Evolutionary conservation across 2,329 filamentous ascomycete genomes (phyloP).

Genomic region (Sarocladiaceae sp.): DNA sequence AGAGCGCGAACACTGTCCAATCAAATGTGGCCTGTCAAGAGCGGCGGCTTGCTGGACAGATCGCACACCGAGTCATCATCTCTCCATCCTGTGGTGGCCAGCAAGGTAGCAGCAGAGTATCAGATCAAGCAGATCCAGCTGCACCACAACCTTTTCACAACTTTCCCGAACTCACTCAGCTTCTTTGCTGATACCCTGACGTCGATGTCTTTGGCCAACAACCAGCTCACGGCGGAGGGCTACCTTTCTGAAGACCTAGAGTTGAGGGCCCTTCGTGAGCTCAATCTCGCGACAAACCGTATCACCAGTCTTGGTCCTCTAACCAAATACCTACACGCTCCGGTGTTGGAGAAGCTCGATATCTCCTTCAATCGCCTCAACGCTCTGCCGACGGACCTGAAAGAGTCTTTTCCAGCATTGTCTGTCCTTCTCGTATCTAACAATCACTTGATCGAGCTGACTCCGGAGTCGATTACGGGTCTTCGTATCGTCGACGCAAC

Average conservation of each 20-base stretch:
- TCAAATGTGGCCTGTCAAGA: slow-evolving; percentile 50
- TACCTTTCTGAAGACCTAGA: slow-evolving; percentile 65
- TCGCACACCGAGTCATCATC: slow-evolving; percentile 62
- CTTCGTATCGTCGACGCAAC: slow-evolving; percentile 71
- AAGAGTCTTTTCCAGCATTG: slow-evolving; percentile 64
- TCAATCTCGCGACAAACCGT: slow-evolving; percentile 72
- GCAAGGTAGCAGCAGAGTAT: slow-evolving; percentile 48
- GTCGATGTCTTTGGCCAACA: slow-evolving; percentile 70
- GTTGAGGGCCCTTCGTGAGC: slow-evolving; percentile 69
- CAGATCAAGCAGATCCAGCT: slow-evolving; percentile 58
- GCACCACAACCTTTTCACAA: slow-evolving; percentile 70
- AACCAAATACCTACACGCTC: slow-evolving; percentile 64
- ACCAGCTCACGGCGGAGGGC: slow-evolving; percentile 60
- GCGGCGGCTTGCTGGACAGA: slow-evolving; percentile 64
- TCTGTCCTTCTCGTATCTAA: slow-evolving; percentile 69
- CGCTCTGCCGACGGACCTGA: slow-evolving; percentile 59
- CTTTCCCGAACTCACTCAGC: slow-evolving; percentile 66
- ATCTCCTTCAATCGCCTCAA: slow-evolving; percentile 78
- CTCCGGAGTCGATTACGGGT: slow-evolving; percentile 69
- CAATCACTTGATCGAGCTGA: slow-evolving; percentile 72
- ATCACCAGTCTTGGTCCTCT: slow-evolving; percentile 68
- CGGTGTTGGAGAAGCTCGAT: slow-evolving; percentile 71
- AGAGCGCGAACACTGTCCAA: slow-evolving; percentile 41
- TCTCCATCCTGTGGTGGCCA: slow-evolving; percentile 54
- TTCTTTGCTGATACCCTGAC: slow-evolving; percentile 69